These are phyloP conservation scores for Arthrobotrys sinensis DNA, from an alignment of 2,329 filamentous ascomycete species.

Conservation along the genomic window DNA sequence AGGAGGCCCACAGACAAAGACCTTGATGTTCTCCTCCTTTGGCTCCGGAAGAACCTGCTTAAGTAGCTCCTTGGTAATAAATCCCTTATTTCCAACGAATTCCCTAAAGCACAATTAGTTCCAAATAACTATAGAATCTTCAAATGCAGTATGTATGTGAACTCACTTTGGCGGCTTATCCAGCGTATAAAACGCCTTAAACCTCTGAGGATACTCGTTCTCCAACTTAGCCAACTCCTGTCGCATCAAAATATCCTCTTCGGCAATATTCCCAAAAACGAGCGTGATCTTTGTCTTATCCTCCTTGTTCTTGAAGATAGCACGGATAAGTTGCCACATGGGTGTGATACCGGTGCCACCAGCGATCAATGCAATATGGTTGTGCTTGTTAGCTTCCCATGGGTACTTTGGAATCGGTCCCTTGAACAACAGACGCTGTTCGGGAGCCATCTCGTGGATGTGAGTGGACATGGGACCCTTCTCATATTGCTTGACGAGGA, in stretches of 20 bases:
- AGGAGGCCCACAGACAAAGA: slow-evolving; percentile 82
- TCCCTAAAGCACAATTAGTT: slow-evolving; percentile 65
- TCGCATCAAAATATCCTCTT: slow-evolving; percentile 93
- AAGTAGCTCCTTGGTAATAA: slow-evolving; percentile 89
- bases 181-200: slow-evolving; percentile 94
- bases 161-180: slow-evolving; percentile 80
- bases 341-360: slow-evolving; percentile 97
- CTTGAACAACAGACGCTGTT: slow-evolving; percentile 90
- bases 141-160: neutral
- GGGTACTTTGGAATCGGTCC: slow-evolving; percentile 94
- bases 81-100: slow-evolving; percentile 84
- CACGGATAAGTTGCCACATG: slow-evolving; percentile 93
- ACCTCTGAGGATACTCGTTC: slow-evolving; percentile 94
- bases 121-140: neutral
- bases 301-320: slow-evolving; percentile 88
- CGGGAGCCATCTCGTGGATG: slow-evolving; percentile 84
- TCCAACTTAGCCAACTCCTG: slow-evolving; percentile 87
- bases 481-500: slow-evolving; percentile 93
- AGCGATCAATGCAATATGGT: slow-evolving; percentile 88
- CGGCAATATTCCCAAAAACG: slow-evolving; percentile 88
- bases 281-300: slow-evolving; percentile 99
- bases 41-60: slow-evolving; percentile 96
- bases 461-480: slow-evolving; percentile 92
- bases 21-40: slow-evolving; percentile 91
- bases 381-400: slow-evolving; percentile 89